Evolutionary conservation across 2,329 filamentous ascomycete genomes (phyloP).

Genomic region (Fusarium globosum): DNA sequence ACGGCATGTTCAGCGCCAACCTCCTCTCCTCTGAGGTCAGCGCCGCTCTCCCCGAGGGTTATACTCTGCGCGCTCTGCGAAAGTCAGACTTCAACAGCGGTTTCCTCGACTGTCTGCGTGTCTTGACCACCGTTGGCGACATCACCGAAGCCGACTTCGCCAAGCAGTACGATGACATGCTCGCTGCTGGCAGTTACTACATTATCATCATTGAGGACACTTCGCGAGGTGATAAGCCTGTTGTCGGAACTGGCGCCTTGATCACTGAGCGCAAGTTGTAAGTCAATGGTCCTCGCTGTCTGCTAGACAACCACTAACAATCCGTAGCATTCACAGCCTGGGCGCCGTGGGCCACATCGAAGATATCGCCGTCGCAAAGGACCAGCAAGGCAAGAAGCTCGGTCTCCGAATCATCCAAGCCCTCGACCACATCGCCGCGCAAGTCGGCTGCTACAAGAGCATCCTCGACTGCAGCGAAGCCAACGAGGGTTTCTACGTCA

Average conservation of each 20-base stretch:
- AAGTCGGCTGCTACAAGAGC: conserved; percentile 95
- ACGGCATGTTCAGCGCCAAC: conserved; percentile 79
- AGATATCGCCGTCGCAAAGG: conserved; percentile 94
- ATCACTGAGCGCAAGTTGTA: conserved; percentile 96
- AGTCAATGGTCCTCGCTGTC: conserved; percentile 49
- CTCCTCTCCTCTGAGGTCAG: conserved; percentile 83
- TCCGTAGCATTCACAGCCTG: conserved; percentile 76
- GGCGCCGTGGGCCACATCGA: conserved; percentile 94
- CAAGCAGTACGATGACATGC: conserved; percentile 85
- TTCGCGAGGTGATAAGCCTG: conserved; percentile 61
- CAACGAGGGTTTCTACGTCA: conserved; percentile 98
- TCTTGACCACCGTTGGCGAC: conserved; percentile 93
- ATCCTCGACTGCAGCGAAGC: conserved; percentile 96
- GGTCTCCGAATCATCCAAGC: conserved; percentile 94
- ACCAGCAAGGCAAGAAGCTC: conserved; percentile 97
- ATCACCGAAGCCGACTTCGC: conserved; percentile 80
- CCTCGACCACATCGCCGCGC: conserved; percentile 86
- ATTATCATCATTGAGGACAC: conserved; percentile 86
- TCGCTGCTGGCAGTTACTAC: conserved; percentile 81
- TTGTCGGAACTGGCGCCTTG: conserved; percentile 92
- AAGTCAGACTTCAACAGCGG: conserved; percentile 81
- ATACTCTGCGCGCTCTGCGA: conserved; percentile 83
- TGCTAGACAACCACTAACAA: conserved; percentile 29
- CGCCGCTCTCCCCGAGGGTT: conserved; percentile 79
- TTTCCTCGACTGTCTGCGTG: conserved; percentile 90